A percentile compares a stretch with the other conserved stretches of the same genome.
These are phyloP conservation scores for Picea sitchensis DNA, from an alignment of 75 land plant species.

Conservation along the genomic window DNA sequence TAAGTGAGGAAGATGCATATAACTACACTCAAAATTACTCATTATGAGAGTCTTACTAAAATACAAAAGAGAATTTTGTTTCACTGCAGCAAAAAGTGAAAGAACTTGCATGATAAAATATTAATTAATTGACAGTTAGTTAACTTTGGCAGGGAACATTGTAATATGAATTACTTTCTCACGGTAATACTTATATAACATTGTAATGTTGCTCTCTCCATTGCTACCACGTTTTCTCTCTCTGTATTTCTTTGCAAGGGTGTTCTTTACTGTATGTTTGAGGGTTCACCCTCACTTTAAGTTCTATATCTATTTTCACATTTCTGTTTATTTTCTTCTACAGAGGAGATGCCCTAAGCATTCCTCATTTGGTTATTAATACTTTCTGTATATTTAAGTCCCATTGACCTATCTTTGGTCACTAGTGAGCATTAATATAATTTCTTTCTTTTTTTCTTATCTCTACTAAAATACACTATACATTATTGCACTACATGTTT, in stretches of 20 bases:
- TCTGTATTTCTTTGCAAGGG: no score
- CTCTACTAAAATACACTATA: not conserved
- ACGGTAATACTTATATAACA: not conserved
- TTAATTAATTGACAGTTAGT: not conserved
- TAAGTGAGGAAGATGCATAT: not conserved
- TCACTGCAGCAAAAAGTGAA: not conserved
- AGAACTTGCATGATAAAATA: not conserved
- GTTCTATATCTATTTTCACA: no score
- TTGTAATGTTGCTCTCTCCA: no score
- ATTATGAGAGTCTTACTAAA: not conserved
- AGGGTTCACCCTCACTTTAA: no score
- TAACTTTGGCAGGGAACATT: not conserved
- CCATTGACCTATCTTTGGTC: no score
- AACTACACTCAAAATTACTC: constrained; percentile 1
- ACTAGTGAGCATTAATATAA: no score
- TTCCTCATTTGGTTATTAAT: not conserved
- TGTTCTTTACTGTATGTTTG: no score
- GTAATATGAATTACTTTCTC: not conserved
- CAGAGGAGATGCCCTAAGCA: not conserved
- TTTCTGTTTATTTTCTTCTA: no score
- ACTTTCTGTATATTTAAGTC: no score
- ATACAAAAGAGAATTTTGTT: not conserved
- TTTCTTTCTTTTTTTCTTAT: no score
- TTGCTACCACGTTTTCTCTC: no score
- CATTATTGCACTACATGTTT: not conserved